These are phyloP conservation scores for Coniferiporia sulphurascens DNA, from an alignment of 1,284 basidiomycete species.

Conservation along the genomic window DNA sequence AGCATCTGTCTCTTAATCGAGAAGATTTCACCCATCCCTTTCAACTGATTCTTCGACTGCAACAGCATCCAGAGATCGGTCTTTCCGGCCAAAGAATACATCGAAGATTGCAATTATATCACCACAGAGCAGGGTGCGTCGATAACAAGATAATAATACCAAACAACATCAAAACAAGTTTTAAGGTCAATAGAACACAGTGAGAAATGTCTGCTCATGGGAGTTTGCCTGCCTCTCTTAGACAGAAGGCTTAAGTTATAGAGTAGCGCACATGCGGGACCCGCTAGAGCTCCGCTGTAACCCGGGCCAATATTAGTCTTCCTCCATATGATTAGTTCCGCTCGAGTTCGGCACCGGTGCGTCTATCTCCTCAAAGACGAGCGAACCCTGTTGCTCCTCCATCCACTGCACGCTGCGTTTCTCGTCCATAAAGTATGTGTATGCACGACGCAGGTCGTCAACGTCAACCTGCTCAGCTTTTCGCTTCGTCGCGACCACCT, in stretches of 20 bases:
- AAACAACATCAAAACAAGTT: not conserved
- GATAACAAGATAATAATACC: not conserved
- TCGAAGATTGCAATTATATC: not conserved
- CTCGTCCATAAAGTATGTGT: slow-evolving; percentile 93
- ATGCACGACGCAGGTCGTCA: slow-evolving; percentile 80
- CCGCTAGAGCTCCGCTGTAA: not conserved
- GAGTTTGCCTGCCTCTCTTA: not conserved
- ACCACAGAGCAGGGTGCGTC: not conserved
- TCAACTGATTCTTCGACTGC: not conserved
- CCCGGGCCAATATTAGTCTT: slow-evolving; percentile 5
- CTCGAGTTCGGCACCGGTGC: slow-evolving; percentile 27
- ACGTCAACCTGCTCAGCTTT: slow-evolving; percentile 76
- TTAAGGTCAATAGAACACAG: not conserved
- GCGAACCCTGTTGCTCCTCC: slow-evolving; percentile 75
- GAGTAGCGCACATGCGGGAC: not conserved
- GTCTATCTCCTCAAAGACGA: slow-evolving; percentile 65
- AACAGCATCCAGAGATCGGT: not conserved
- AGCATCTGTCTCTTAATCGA: not conserved
- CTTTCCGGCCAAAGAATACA: not conserved
- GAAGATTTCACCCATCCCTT: not conserved
- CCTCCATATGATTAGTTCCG: slow-evolving; percentile 9
- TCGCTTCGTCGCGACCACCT: slow-evolving; percentile 77
- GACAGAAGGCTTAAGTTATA: not conserved
- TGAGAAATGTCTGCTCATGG: not conserved
- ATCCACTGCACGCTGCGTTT: slow-evolving; percentile 93